These are phyloP conservation scores for Bryum argenteum DNA, from an alignment of 225 moss, liverwort and hornwort genomes.

Conservation along the genomic window DNA sequence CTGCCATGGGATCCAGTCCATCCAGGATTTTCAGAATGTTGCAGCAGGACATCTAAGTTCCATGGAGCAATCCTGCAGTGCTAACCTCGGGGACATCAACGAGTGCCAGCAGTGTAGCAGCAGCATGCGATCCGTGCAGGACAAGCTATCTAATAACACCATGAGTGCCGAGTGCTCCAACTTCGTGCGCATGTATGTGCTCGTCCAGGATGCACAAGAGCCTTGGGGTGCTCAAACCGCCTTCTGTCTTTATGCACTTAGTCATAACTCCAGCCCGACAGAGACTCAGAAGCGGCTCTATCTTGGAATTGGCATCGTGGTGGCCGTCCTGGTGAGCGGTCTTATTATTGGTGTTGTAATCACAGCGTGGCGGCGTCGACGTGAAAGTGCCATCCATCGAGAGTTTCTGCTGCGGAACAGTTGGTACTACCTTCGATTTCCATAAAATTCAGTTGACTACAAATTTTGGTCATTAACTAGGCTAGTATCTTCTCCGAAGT, in stretches of 20 bases:
- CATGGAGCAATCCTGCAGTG: constrained; percentile 29
- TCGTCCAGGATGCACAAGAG: constrained; percentile 28
- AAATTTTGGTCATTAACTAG: no score
- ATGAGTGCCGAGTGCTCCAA: constrained; percentile 27
- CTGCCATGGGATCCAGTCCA: constrained; percentile 33
- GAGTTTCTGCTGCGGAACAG: constrained; percentile 34
- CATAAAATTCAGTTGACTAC: not conserved
- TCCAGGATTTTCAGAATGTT: constrained; percentile 19
- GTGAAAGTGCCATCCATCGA: constrained; percentile 20
- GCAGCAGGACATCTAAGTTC: constrained; percentile 1
- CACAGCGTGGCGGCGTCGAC: constrained; percentile 17
- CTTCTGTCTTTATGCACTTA: constrained; percentile 47
- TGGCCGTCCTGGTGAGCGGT: not conserved
- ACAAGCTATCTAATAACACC: constrained; percentile 9
- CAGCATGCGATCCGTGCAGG: constrained; percentile 9
- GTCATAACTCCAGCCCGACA: not conserved
- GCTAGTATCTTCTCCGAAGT: no score
- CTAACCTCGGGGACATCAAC: not conserved
- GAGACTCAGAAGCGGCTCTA: not conserved
- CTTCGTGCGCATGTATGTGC: constrained; percentile 43
- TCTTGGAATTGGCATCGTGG: constrained; percentile 6
- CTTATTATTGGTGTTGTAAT: constrained; percentile 7
- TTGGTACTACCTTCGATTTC: not conserved
- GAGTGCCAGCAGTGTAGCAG: constrained; percentile 26
- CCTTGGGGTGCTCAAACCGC: constrained; percentile 34